Evolutionary conservation across 305 asterid genomes (phyloP), one percentile per base, ranked within the genome.

Genomic region (Fraxinus platypoda): DNA sequence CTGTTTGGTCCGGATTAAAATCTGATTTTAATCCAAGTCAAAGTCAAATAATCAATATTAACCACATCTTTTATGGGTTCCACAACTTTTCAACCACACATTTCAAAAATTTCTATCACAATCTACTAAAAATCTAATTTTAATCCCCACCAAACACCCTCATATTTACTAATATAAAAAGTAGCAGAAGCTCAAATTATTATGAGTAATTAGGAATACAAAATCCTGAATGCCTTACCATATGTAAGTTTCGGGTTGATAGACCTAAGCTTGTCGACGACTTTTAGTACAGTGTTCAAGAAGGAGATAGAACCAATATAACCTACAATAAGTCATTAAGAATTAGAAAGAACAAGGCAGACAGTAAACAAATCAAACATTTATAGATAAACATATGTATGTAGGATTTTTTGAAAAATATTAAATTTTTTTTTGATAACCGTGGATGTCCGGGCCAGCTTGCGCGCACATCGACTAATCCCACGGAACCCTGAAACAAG

Each of bases 281-380:
- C 98, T 86, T 84, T 91, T 74, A 94, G 87, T 81, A 95, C 92
- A 52, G 93, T 93, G 84, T 90, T 86, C 93, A 94, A 89, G 82
- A 94, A 90, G 81, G 98, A 95, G 80, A 88, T 97, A 3, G 99
- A 95, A 84, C 98, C 98, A 75, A 95, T 95, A 87, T 93, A 95
- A 86, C 99, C 99, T 94, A 84, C 88, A 88, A 87, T 62, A 28
- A 11, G 54, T 37, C 26, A 66, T 41, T 75, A 64, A 84, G 30
- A 46, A 84, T 86, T 82, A 87, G 77, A 21, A 81, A 17, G 62
- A 23, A 78, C 72, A 62, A n/a, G 11, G 26, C 28, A 59, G 31
- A 21, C 11, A 75, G 13, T 72, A 57, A 68, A 77, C 41, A 59
- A 64, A 33, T n/a, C 12, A 8, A 52, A 52, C 19, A 17, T 52